A percentile compares a stretch with the other conserved stretches of the same genome.
Conservation (phyloP, 1,139 yeast genomes). For the Hansenula sp. region DNA sequence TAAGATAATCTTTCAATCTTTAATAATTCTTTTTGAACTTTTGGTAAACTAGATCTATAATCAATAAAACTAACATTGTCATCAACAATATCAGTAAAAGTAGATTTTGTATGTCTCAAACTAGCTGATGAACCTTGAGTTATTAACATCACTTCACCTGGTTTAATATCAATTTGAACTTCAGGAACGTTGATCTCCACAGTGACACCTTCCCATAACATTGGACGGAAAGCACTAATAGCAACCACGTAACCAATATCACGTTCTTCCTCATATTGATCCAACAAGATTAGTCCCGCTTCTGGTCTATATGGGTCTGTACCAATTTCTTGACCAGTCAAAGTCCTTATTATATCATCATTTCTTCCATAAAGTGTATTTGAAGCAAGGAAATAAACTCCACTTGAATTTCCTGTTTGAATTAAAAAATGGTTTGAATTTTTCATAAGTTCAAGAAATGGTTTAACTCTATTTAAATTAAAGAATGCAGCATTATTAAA, state of each 20-base stretch:
- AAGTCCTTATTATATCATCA: slow-evolving; percentile 29
- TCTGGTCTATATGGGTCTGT: slow-evolving; percentile 25
- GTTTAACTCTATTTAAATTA: slow-evolving; percentile 52
- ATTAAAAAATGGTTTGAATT: slow-evolving; percentile 74
- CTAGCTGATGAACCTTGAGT: slow-evolving; percentile 57
- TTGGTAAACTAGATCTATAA: slow-evolving; percentile 66
- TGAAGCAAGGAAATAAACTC: slow-evolving; percentile 38
- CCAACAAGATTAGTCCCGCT: slow-evolving; percentile 12
- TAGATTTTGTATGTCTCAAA: slow-evolving; percentile 37
- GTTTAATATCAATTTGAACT: slow-evolving; percentile 39
- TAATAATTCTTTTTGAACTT: slow-evolving; percentile 71
- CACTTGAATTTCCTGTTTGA: slow-evolving; percentile 70
- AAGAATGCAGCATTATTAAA: slow-evolving; percentile 76
- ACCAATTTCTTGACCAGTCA: slow-evolving; percentile 31
- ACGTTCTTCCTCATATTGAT: slow-evolving; percentile 28
- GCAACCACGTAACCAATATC: slow-evolving; percentile 65
- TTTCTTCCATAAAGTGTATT: slow-evolving; percentile 32
- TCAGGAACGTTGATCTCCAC: slow-evolving; percentile 49
- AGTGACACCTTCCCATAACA: slow-evolving; percentile 87
- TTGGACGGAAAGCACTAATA: slow-evolving; percentile 76
- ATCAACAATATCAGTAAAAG: slow-evolving; percentile 50
- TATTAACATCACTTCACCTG: slow-evolving; percentile 69
- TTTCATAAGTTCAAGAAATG: slow-evolving; percentile 52
- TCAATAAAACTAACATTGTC: slow-evolving; percentile 48
- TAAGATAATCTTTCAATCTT: slow-evolving; percentile 65